Percentiles rank a stretch among this genome's conserved stretches.
Evolutionary conservation across 192 early-diverging fungal genomes (phyloP).

Genomic region (Dissophora ornata): DNA sequence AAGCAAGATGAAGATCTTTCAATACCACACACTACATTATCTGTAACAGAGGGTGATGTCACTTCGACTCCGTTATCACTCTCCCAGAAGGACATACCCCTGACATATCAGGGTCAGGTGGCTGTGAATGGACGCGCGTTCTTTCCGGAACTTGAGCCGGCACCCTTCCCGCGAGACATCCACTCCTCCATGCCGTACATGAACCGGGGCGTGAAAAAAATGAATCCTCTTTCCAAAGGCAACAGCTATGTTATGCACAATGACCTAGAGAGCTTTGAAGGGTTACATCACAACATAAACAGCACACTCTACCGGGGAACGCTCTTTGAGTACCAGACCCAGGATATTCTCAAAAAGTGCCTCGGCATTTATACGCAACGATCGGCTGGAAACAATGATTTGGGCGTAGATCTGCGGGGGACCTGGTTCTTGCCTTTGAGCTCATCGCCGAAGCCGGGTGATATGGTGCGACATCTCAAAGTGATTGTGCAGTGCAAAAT

Average conservation of each 20-base stretch:
- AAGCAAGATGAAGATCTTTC: no score
- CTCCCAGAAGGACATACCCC: not conserved
- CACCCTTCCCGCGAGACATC: constrained; percentile 41
- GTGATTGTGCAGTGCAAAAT: constrained; percentile 54
- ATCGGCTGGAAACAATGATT: constrained; percentile 33
- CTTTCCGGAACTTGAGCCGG: constrained; percentile 25
- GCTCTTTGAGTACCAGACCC: constrained; percentile 44
- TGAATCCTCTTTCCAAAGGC: not conserved
- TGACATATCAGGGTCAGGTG: constrained; percentile 25
- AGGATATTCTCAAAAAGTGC: constrained; percentile 26
- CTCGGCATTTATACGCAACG: constrained; percentile 54
- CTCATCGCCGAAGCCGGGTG: constrained; percentile 20
- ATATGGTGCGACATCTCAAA: constrained; percentile 41
- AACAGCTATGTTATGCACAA: constrained; percentile 9
- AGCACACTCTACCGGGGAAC: constrained; percentile 46
- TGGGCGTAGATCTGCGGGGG: constrained; percentile 46
- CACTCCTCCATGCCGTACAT: constrained; percentile 34
- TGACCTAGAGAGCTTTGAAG: constrained; percentile 31
- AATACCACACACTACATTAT: no score
- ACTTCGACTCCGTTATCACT: not conserved
- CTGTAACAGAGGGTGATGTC: no score
- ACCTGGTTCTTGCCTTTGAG: constrained; percentile 51
- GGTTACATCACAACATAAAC: constrained; percentile 11
- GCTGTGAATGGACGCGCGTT: not conserved
- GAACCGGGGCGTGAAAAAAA: constrained; percentile 4